Base-by-base conservation (phyloP, 2,329 filamentous ascomycete genomes). In the Pseudocercospora eumusae region DNA sequence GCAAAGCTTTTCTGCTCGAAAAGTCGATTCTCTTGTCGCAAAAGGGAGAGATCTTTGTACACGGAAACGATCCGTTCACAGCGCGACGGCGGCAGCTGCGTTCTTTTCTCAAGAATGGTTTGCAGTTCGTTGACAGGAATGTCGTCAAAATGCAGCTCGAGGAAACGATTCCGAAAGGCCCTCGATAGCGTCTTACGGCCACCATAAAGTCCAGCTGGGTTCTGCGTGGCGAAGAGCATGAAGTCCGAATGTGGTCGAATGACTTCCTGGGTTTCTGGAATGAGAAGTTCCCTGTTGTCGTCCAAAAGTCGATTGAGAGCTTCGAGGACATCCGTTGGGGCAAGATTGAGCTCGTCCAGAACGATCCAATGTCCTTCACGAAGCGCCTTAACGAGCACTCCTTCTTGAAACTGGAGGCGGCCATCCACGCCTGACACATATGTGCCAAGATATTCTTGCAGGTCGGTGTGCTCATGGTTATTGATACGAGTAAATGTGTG, bases 1-100 rank as follows among this genome's bases (percentile, higher is more conserved):
- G 96, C 95, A 75, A 99, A 99, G 74, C 93, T 95, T 76, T 96
- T 96, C 72, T 97, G 92, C 78, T 99, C 96, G 73, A 99, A 99
- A 4, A 99, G 80, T 49, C 96, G 84, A 72, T 88, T 93, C 21
- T 93, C 92, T 77, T 99, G 96, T 23, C 96, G 88, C 44, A 98
- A 81, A 4, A 92, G 83, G 0, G 95, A 96, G 6, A 99, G 84
- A 73, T 96, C 92, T 71, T 92, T 91, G 76, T 99, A 99, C 0
- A 98, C 93, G 8, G 88, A 86, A 3, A 99, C 95, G 62, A 99
- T 98, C 56, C 90, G 86, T 66, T 86, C 86, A 74, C 93, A 96
- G 79, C 97, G 95, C 0, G 93, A 93, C 4, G 93, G 92, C 0
- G 95, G 91, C 13, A 96, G 92, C 70, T 92, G 86, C 62, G 92